These are phyloP conservation scores for Akebia trifoliata DNA, from an alignment of 164 flowering plant species.

Conservation along the genomic window DNA sequence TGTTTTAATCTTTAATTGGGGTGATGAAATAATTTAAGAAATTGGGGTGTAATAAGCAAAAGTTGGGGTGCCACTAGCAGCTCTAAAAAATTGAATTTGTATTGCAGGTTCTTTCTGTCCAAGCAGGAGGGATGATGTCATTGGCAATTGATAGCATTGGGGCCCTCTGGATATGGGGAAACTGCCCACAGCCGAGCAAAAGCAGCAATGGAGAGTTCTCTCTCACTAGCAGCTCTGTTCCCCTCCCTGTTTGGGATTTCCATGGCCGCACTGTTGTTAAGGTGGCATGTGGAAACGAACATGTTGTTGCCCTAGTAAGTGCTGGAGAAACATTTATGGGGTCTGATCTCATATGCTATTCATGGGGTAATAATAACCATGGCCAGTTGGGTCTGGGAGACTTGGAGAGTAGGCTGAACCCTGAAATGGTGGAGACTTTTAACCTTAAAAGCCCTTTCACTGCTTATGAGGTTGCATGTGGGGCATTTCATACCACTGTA, in stretches of 20 bases:
- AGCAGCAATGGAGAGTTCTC: conserved; percentile 32
- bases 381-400: conserved; percentile 90
- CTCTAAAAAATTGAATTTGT: conserved; percentile 2
- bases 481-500: conserved; percentile 74
- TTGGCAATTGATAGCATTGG: conserved; percentile 78
- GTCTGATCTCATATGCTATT: conserved; percentile 59
- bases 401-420: conserved; percentile 42
- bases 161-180: conserved; percentile 92
- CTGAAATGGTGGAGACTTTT: conserved; percentile 52
- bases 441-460: conserved; percentile 40
- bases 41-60: too few species aligned
- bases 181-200: conserved; percentile 44
- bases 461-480: conserved; percentile 75
- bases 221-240: conserved; percentile 37
- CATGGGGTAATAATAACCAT: conserved; percentile 80
- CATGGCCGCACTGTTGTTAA: conserved; percentile 77
- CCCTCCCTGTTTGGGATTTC: conserved; percentile 66
- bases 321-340: conserved; percentile 54
- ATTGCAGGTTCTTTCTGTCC: conserved; percentile 50
- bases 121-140: conserved; percentile 94
- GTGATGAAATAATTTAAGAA: too few species aligned
- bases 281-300: conserved; percentile 95
- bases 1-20: too few species aligned
- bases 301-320: conserved; percentile 74
- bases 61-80: too few species aligned